These are phyloP conservation scores for Phytomonas sp. DNA, from an alignment of 208 protist genomes.

Conservation along the genomic window DNA sequence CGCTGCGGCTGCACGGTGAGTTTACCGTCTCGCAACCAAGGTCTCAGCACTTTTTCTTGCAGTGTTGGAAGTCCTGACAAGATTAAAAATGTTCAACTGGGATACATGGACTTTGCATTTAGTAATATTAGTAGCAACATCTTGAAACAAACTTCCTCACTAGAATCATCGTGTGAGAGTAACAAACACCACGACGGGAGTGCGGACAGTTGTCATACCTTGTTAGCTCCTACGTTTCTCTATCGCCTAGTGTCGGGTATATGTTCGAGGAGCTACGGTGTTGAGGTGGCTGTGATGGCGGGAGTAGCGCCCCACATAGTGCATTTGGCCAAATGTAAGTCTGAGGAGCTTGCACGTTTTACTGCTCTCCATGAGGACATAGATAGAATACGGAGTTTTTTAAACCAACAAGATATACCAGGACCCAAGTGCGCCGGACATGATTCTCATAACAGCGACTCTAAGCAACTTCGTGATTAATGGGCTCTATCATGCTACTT, in stretches of 20 bases:
- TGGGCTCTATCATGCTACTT: neutral
- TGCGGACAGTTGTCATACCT: neutral
- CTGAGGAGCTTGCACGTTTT: conserved; percentile 41
- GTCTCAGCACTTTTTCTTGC: neutral
- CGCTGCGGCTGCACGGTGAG: conserved; percentile 10
- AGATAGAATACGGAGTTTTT: conserved; percentile 12
- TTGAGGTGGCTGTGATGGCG: conserved; percentile 87
- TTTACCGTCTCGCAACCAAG: neutral
- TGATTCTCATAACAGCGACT: neutral
- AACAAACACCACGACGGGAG: neutral
- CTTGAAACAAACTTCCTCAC: neutral
- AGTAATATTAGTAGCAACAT: neutral
- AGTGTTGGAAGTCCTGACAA: neutral
- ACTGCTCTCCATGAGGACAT: conserved; percentile 56
- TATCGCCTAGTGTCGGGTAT: conserved; percentile 83
- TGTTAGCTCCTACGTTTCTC: conserved; percentile 71
- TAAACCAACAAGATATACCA: neutral
- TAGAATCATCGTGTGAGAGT: neutral
- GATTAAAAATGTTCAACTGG: conserved; percentile 41
- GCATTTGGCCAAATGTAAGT: conserved; percentile 48
- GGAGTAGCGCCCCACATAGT: conserved; percentile 58
- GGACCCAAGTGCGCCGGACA: neutral
- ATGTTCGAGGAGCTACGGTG: conserved; percentile 84
- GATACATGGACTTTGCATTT: conserved; percentile 83
- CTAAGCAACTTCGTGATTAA: neutral